Evolutionary conservation across 768 basidiomycete species (phyloP).

Genomic region (Rhizopogon vesiculosus): DNA sequence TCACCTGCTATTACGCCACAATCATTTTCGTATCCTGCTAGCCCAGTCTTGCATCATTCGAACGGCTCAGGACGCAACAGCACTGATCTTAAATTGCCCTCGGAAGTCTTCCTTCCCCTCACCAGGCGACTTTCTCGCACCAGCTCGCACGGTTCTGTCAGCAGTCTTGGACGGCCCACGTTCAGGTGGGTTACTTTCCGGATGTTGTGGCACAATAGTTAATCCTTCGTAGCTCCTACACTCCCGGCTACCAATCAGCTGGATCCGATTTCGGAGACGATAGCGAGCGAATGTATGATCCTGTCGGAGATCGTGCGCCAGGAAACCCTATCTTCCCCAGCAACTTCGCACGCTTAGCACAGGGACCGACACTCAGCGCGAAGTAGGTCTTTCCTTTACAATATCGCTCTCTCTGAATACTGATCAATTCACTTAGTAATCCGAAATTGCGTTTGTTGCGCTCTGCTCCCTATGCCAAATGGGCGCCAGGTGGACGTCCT

Average conservation of each 20-base stretch:
- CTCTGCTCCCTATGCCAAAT: conserved; percentile 8
- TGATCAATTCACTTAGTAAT: conserved; percentile 17
- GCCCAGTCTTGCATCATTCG: conserved; percentile 11
- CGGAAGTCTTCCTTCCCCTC: conserved; percentile 12
- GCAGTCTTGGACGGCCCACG: conserved; percentile 22
- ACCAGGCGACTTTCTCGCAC: conserved; percentile 19
- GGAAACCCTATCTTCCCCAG: conserved; percentile 81
- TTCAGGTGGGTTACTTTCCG: conserved; percentile 13
- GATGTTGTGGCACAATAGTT: background rate
- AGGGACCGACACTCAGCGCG: conserved; percentile 60
- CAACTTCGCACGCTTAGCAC: conserved; percentile 65
- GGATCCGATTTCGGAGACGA: conserved; percentile 23
- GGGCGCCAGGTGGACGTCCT: conserved; percentile 24
- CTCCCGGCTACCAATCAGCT: conserved; percentile 1
- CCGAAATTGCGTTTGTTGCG: conserved; percentile 16
- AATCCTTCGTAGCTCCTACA: conserved; percentile 7
- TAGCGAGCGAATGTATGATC: conserved; percentile 36
- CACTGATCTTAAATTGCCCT: conserved; percentile 22
- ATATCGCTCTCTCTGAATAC: background rate
- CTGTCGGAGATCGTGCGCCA: conserved; percentile 58
- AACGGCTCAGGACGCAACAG: conserved; percentile 16
- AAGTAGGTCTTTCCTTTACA: conserved; percentile 30
- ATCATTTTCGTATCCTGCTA: conserved; percentile 18
- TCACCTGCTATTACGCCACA: conserved; percentile 21
- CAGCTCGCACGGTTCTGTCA: conserved; percentile 20